Percentiles rank a stretch among this genome's conserved stretches.
phyloP scores from a whole-genome alignment of 345 rosid genomes.

The Passiflora organensis region DNA sequence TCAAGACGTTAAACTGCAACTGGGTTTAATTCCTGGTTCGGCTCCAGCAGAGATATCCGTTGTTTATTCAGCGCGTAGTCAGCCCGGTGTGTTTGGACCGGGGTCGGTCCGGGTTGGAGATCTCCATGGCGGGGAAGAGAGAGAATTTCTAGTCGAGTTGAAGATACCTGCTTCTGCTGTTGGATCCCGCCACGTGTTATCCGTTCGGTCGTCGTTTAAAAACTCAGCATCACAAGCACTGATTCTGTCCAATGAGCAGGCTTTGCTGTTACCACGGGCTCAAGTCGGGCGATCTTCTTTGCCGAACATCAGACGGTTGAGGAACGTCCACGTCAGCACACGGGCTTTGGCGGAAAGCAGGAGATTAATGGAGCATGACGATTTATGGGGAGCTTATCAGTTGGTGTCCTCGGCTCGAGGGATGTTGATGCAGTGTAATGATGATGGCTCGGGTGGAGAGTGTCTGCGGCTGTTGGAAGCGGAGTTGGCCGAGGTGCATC shows the following conservation, averaged over 20 bases:
- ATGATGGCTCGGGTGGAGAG: conserved; percentile 35
- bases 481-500: conserved; percentile 56
- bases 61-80: conserved; percentile 46
- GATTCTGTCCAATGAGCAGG: conserved; percentile 39
- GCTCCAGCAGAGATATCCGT: conserved; percentile 58
- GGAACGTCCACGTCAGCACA: conserved; percentile 62
- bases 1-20: conserved; percentile 59
- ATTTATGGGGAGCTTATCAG: conserved; percentile 53
- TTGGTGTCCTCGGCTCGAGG: conserved; percentile 71
- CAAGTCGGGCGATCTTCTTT: conserved; percentile 44
- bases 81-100: conserved; percentile 44
- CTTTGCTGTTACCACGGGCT: conserved; percentile 44
- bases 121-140: conserved; percentile 64
- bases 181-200: conserved; percentile 53
- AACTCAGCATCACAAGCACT: conserved; percentile 51
- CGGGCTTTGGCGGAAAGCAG: conserved; percentile 79
- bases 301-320: conserved; percentile 48
- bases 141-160: conserved; percentile 63
- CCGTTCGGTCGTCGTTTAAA: conserved; percentile 56
- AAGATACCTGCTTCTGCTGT: conserved; percentile 36
- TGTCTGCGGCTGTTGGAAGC: conserved; percentile 51
- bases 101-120: conserved; percentile 64
- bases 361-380: conserved; percentile 45
- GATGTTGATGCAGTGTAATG: conserved; percentile 43
- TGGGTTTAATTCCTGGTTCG: conserved; percentile 59